Percentiles rank a stretch among this genome's conserved stretches.
Evolutionary conservation across 495 filamentous ascomycete genomes (phyloP).

Genomic region (Penicillium turbatum): DNA sequence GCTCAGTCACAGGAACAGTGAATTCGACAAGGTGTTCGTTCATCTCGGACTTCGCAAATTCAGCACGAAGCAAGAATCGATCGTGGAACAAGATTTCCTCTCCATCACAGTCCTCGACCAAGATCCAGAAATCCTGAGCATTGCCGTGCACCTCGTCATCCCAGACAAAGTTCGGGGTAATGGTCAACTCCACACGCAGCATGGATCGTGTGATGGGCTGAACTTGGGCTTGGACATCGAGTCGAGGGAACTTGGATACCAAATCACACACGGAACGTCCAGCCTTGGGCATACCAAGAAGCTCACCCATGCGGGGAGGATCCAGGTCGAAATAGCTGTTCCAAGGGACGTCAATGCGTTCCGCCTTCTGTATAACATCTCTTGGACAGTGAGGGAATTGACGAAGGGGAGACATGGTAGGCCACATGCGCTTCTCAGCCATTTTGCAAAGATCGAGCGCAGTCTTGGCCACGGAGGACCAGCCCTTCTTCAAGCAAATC

Average conservation of each 20-base stretch:
- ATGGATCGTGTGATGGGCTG: slow-evolving; percentile 94
- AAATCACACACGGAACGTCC: slow-evolving; percentile 80
- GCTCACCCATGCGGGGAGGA: slow-evolving; percentile 92
- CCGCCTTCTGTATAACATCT: slow-evolving; percentile 87
- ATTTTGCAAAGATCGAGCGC: slow-evolving; percentile 97
- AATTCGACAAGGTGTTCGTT: slow-evolving; percentile 98
- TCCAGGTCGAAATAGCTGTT: slow-evolving; percentile 91
- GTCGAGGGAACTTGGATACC: slow-evolving; percentile 86
- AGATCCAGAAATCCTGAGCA: slow-evolving; percentile 92
- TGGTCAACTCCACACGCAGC: slow-evolving; percentile 89
- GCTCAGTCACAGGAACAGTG: slow-evolving; percentile 92
- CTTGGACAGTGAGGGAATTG: slow-evolving; percentile 79
- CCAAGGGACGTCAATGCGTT: slow-evolving; percentile 94
- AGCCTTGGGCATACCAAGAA: slow-evolving; percentile 86
- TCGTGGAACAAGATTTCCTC: slow-evolving; percentile 96
- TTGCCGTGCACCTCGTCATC: slow-evolving; percentile 82
- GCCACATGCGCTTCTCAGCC: slow-evolving; percentile 99
- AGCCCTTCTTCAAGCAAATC: slow-evolving; percentile 92
- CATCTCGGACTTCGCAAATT: slow-evolving; percentile 72
- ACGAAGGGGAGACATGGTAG: slow-evolving; percentile 90
- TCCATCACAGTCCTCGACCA: slow-evolving; percentile 96
- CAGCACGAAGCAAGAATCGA: slow-evolving; percentile 83
- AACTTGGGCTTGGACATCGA: slow-evolving; percentile 87
- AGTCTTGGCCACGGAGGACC: slow-evolving; percentile 88
- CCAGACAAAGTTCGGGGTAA: slow-evolving; percentile 95